Conservation (phyloP, 345 rosid genomes). For the Nasturtium officinale region DNA sequence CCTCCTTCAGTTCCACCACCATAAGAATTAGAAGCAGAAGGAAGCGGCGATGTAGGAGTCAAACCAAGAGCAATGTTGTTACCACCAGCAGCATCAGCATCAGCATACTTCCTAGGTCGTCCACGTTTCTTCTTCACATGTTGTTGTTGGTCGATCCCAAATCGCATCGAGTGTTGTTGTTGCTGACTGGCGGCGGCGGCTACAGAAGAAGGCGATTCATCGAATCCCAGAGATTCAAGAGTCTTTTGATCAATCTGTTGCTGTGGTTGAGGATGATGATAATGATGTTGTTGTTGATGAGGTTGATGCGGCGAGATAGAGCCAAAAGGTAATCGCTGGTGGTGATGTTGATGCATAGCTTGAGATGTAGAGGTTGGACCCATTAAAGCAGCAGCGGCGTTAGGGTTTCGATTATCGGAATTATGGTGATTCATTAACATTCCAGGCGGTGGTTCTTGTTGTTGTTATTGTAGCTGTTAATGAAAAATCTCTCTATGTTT, state of each 20-base stretch:
- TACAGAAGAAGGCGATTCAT: conserved; percentile 64
- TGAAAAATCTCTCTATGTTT: background rate
- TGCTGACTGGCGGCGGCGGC: background rate
- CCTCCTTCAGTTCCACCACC: conserved; percentile 39
- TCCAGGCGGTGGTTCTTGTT: conserved; percentile 35
- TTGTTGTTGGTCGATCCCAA: conserved; percentile 43
- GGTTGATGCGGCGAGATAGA: conserved; percentile 35
- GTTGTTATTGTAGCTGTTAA: conserved; percentile 15
- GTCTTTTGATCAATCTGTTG: conserved; percentile 45
- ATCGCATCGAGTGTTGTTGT: conserved; percentile 39
- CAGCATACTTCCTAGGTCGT: conserved; percentile 84
- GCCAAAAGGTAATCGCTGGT: conserved; percentile 32
- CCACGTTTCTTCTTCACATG: conserved; percentile 84
- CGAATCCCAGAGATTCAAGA: conserved; percentile 56
- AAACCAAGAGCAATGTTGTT: conserved; percentile 81
- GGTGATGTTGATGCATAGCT: conserved; percentile 28
- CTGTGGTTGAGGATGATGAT: conserved; percentile 36
- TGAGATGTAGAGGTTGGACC: conserved; percentile 43
- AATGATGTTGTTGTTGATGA: conserved; percentile 33
- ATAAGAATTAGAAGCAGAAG: conserved; percentile 52
- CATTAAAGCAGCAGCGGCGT: conserved; percentile 43
- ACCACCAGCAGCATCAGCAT: conserved; percentile 52
- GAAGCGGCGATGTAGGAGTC: conserved; percentile 64
- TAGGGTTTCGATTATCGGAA: conserved; percentile 46
- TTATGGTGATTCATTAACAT: conserved; percentile 46